A percentile compares a stretch with the other conserved stretches of the same genome.
These are phyloP conservation scores for Irpex rosettiformis DNA, from an alignment of 1,284 basidiomycete species.

Conservation along the genomic window DNA sequence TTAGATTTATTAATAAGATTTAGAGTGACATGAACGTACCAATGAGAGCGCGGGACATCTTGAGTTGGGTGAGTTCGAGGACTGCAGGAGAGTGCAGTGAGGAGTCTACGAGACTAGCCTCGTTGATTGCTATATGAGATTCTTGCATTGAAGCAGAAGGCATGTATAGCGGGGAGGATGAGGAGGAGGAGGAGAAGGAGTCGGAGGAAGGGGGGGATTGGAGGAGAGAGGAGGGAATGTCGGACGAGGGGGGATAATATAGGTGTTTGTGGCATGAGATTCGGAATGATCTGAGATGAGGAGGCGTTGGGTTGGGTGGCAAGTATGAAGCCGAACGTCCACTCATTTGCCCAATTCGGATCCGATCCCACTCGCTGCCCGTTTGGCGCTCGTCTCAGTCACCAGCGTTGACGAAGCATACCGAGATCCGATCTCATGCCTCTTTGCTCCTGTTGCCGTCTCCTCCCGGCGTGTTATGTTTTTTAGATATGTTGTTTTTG, in stretches of 20 bases:
- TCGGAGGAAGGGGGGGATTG: conserved; percentile 8
- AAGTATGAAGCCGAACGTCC: not conserved
- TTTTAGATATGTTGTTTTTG: too few species aligned
- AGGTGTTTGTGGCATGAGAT: not conserved
- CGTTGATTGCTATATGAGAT: conserved; percentile 41
- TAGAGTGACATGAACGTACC: conserved; percentile 40
- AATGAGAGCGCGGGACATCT: conserved; percentile 54
- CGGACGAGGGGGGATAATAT: too few species aligned
- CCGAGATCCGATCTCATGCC: not conserved
- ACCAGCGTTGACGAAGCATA: conserved; percentile 3
- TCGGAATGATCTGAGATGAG: not conserved
- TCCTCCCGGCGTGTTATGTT: too few species aligned
- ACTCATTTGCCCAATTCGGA: conserved; percentile 8
- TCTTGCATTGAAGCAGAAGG: conserved; percentile 12
- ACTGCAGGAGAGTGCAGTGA: conserved; percentile 57
- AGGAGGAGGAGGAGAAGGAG: conserved; percentile 8
- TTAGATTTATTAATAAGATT: not conserved
- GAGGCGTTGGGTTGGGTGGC: not conserved
- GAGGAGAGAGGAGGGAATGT: conserved; percentile 7
- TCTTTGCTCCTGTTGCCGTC: not conserved
- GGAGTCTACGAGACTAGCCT: conserved; percentile 60
- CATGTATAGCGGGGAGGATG: conserved; percentile 11
- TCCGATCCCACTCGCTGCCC: conserved; percentile 12
- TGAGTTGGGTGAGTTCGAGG: conserved; percentile 59
- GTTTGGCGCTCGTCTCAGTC: not conserved